phyloP scores from a whole-genome alignment of 2,329 filamentous ascomycete species.

The Tricladium varicosporioides region DNA sequence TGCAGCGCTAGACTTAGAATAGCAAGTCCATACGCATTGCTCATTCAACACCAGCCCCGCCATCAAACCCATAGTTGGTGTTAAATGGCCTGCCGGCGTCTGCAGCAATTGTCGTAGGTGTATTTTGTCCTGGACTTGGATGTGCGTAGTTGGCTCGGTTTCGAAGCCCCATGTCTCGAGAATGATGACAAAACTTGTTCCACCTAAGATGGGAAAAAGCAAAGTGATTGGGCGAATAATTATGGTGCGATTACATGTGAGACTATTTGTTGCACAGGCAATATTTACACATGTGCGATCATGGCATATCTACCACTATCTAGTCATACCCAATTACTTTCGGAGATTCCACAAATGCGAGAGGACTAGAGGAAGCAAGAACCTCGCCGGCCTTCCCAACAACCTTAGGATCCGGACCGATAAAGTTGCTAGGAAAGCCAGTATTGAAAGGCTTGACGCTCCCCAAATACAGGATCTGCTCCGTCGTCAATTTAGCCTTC shows the following conservation, averaged over 20 bases:
- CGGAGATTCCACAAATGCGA: neutral
- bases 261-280: neutral
- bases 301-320: neutral
- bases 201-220: neutral
- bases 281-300: neutral
- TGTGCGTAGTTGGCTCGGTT: neutral
- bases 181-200: neutral
- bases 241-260: neutral
- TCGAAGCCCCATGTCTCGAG: neutral
- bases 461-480: conserved; percentile 68
- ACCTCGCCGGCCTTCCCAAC: neutral
- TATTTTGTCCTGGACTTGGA: neutral
- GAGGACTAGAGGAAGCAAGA: neutral
- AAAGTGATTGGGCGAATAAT: neutral
- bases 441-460: conserved; percentile 57
- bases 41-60: no score
- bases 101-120: neutral
- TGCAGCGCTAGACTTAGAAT: no score
- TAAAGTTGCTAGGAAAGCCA: conserved; percentile 65
- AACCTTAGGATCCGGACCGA: conserved; percentile 37
- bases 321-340: neutral
- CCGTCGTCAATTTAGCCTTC: conserved; percentile 52
- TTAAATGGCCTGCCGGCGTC: neutral
- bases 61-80: no score
- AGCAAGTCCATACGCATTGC: no score